Evolutionary conservation across 345 rosid genomes (phyloP).

Genomic region (Syzygium jambos): DNA sequence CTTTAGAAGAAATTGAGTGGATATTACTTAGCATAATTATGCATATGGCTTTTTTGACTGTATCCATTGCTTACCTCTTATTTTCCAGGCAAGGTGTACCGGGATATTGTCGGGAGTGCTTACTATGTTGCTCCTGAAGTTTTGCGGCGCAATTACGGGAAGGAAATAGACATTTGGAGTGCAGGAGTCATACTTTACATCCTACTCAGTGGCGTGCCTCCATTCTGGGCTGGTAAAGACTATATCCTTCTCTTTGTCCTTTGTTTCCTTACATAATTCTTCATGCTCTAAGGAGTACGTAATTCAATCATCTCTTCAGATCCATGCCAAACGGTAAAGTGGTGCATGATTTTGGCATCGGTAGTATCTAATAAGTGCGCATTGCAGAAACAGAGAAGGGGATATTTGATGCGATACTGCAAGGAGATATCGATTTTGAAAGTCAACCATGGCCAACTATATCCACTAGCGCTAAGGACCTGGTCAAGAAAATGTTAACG

Average conservation of each 20-base stretch:
- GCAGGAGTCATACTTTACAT: slow-evolving; percentile 80
- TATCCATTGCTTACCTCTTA: background rate
- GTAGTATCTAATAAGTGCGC: background rate
- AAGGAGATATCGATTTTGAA: slow-evolving; percentile 72
- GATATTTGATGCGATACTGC: slow-evolving; percentile 65
- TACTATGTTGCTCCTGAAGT: slow-evolving; percentile 95
- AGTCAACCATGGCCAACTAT: slow-evolving; percentile 77
- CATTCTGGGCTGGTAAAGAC: slow-evolving; percentile 82
- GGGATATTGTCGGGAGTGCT: slow-evolving; percentile 77
- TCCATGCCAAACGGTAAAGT: background rate
- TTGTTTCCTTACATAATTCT: background rate
- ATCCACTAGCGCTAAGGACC: slow-evolving; percentile 75
- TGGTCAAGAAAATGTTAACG: slow-evolving; percentile 64
- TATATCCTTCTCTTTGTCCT: background rate
- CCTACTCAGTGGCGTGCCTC: slow-evolving; percentile 91
- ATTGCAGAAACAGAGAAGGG: slow-evolving; percentile 69
- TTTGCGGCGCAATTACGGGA: slow-evolving; percentile 57
- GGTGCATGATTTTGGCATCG: background rate
- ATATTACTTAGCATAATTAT: background rate
- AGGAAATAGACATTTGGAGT: slow-evolving; percentile 89
- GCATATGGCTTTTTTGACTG: background rate
- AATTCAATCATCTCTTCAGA: background rate
- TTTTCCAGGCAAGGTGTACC: slow-evolving; percentile 53
- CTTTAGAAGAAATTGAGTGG: background rate
- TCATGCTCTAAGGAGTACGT: background rate